These are phyloP conservation scores for Sclerotinia sclerotiorum DNA, from an alignment of 2,329 filamentous ascomycete genomes.

Conservation along the genomic window DNA sequence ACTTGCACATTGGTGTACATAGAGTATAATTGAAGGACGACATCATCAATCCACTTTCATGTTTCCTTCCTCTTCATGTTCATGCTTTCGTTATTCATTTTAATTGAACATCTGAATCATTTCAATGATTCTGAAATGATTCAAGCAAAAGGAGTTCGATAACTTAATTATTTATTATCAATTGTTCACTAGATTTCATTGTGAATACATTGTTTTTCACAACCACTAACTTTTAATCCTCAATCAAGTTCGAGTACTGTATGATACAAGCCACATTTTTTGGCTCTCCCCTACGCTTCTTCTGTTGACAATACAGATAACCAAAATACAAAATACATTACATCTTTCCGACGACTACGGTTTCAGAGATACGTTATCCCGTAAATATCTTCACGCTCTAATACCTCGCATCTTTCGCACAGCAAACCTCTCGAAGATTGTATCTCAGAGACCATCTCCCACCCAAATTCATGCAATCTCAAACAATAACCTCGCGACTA, in stretches of 20 bases:
- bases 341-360: background rate
- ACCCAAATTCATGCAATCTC: slow-evolving; percentile 14
- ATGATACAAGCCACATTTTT: background rate
- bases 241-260: background rate
- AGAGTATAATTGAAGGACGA: background rate
- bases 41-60: background rate
- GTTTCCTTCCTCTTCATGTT: background rate
- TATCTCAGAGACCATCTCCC: background rate
- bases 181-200: background rate
- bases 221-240: background rate
- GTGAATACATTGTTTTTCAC: background rate
- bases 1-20: background rate
- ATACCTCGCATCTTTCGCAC: background rate
- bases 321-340: background rate
- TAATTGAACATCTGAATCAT: background rate
- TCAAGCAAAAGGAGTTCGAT: background rate
- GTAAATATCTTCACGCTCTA: background rate
- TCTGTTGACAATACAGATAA: too few species aligned
- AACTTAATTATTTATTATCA: background rate
- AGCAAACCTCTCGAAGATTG: background rate
- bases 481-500: background rate
- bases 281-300: too few species aligned
- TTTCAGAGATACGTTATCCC: background rate
- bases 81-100: slow-evolving; percentile 2
- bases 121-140: too few species aligned